Conservation (phyloP, 208 protist species). For the Wallacemonas sp. region DNA sequence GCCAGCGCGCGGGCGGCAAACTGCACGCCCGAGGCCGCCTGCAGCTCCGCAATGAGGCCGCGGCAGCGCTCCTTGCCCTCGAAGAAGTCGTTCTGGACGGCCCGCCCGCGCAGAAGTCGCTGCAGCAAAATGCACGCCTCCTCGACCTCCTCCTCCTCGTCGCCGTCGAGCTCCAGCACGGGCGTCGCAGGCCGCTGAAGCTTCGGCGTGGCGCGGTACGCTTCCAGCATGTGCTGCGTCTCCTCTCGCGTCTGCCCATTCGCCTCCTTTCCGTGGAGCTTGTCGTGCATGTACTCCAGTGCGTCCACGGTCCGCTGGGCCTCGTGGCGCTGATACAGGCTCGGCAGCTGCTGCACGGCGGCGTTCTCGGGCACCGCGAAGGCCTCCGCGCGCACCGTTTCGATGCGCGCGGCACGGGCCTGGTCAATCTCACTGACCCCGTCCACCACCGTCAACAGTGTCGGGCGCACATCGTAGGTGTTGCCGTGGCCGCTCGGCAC, state of each 20-base stretch:
- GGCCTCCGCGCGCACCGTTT: slow-evolving; percentile 39
- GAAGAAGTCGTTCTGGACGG: slow-evolving; percentile 94
- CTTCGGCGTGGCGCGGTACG: slow-evolving; percentile 89
- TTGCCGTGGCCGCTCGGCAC: not conserved
- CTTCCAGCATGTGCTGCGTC: slow-evolving; percentile 64
- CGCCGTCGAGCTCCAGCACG: slow-evolving; percentile 82
- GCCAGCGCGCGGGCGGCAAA: slow-evolving; percentile 48
- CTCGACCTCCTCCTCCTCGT: slow-evolving; percentile 81
- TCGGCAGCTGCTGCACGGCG: slow-evolving; percentile 66
- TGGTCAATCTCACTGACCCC: slow-evolving; percentile 73
- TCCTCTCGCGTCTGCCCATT: slow-evolving; percentile 7
- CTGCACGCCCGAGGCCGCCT: slow-evolving; percentile 88
- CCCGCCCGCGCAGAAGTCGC: slow-evolving; percentile 87
- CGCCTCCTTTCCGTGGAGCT: slow-evolving; percentile 44
- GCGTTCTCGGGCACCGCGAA: slow-evolving; percentile 74
- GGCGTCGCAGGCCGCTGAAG: slow-evolving; percentile 91
- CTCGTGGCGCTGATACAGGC: slow-evolving; percentile 81
- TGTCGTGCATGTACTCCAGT: slow-evolving; percentile 77
- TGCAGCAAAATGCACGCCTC: slow-evolving; percentile 89
- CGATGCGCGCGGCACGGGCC: slow-evolving; percentile 42
- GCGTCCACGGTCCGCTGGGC: slow-evolving; percentile 77
- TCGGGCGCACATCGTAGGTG: slow-evolving; percentile 86
- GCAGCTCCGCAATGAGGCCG: slow-evolving; percentile 92
- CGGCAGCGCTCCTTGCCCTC: slow-evolving; percentile 93
- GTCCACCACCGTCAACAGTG: slow-evolving; percentile 56